Conservation (phyloP, 805 yeast genomes). For the Priceomyces melissophilus region DNA sequence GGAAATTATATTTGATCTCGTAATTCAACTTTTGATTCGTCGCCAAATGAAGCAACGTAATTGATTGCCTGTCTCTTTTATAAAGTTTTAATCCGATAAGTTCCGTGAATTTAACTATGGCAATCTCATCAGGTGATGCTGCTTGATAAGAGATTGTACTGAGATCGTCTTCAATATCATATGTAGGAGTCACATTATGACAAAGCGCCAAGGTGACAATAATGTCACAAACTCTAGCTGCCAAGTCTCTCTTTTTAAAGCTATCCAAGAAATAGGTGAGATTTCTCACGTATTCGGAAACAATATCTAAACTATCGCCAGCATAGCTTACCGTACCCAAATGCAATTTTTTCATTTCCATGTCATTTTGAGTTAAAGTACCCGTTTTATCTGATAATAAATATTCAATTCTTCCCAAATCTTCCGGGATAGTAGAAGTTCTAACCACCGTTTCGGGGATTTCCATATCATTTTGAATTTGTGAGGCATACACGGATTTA, state of each 20-base stretch:
- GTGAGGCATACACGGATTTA: conserved; percentile 91
- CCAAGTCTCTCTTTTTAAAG: conserved; percentile 59
- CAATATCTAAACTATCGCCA: conserved; percentile 88
- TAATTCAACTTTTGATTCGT: conserved; percentile 51
- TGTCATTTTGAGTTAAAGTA: conserved; percentile 94
- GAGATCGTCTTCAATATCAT: conserved; percentile 62
- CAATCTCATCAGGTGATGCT: conserved; percentile 97
- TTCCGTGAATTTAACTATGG: conserved; percentile 91
- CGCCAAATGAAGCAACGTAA: conserved; percentile 63
- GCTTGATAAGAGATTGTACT: conserved; percentile 76
- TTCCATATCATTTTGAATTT: conserved; percentile 80
- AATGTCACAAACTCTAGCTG: conserved; percentile 73
- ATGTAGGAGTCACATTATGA: conserved; percentile 94
- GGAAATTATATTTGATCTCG: conserved; percentile 80
- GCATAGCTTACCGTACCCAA: conserved; percentile 91
- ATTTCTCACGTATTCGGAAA: conserved; percentile 58
- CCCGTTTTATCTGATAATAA: conserved; percentile 94
- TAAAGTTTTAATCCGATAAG: conserved; percentile 75
- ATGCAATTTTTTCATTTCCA: conserved; percentile 92
- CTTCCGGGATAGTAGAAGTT: conserved; percentile 97
- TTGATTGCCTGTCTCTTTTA: conserved; percentile 76
- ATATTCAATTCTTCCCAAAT: conserved; percentile 92
- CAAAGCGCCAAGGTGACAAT: conserved; percentile 85
- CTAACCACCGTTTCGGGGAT: conserved; percentile 90
- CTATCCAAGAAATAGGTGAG: conserved; percentile 21